Evolutionary conservation across 108 stramenopile species (phyloP), one percentile per base, ranked within the genome.

Genomic region (Cylindrotheca fusiformis): DNA sequence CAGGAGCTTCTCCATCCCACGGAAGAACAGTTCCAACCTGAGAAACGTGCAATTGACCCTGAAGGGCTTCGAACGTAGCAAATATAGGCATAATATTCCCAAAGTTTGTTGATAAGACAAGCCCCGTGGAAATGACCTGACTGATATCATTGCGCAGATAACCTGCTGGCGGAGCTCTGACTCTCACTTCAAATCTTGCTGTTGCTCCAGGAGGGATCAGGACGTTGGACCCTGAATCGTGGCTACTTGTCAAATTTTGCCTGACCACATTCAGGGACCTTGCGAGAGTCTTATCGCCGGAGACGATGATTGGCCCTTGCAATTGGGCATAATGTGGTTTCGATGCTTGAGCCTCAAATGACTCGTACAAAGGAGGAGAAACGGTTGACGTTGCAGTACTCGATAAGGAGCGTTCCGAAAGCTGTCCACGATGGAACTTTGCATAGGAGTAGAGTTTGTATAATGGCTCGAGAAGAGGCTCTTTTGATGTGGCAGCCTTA

Each of bases 81-180:
- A 93, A 65, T 26, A 93, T 74, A 0, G 91, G 91, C 32, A 89
- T 67, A 17, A 68, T 57, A 29, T 87, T 73, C 23, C 86, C 88
- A 48, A 81, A 67, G 62, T 82, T 84, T 45, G 88, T 82, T 33
- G 82, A 78, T 14, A 93, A 63, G 6, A 79, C 56, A 29, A 89
- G 59, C 32, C 91, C 88, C 18, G 86, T 86, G 32, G 74, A 49
- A 3, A 91, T 55, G 57, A 91, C 74, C 32, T 82, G 74, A 26
- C 78, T 86, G 18, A 91, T 67, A 51, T 91, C 87, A 44, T 74
- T 67, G 32, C 73, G 71, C 8, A 83, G 70, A 45, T 57, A 48
- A 18, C 54, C 55, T 29, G 26, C 47, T 20, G 60, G 23, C n/a
- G 84, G 88, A 32, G 84, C 71, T 44, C 71, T 72, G 1, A 89